Evolutionary conservation across 371 early-diverging fungal genomes (phyloP).

Genomic region (Vairimorpha necatrix): DNA sequence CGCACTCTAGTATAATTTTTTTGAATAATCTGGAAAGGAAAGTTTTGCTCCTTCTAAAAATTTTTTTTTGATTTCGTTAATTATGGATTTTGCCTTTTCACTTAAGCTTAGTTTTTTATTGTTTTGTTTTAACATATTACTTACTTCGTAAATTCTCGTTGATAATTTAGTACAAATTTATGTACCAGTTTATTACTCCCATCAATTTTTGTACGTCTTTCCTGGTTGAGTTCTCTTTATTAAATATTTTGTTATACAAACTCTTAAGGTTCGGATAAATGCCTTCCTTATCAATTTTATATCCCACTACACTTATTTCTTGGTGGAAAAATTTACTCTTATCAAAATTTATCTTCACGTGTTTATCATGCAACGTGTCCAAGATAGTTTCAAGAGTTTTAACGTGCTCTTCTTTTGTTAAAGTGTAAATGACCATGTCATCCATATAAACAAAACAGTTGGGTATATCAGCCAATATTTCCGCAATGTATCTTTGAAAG

Average conservation of each 20-base stretch:
- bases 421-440: constrained; percentile 65
- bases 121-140: not conserved
- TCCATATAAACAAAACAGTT: too few species aligned
- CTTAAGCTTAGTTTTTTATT: too few species aligned
- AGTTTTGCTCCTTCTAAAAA: not conserved
- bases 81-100: too few species aligned
- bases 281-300: constrained; percentile 45
- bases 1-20: constrained; percentile 37
- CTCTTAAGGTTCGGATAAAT: not conserved
- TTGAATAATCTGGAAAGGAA: not conserved
- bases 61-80: not conserved
- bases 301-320: constrained; percentile 61
- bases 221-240: not conserved
- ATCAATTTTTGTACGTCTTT: not conserved
- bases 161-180: not conserved
- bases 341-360: constrained; percentile 57
- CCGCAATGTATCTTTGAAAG: constrained; percentile 10
- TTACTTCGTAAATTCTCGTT: not conserved
- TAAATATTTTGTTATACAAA: not conserved
- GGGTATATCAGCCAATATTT: not conserved
- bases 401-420: constrained; percentile 58
- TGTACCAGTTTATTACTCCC: constrained; percentile 9
- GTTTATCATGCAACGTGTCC: constrained; percentile 46
- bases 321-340: constrained; percentile 64
- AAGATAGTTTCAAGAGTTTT: constrained; percentile 60